Percentiles rank a stretch among this genome's conserved stretches.
phyloP scores from a whole-genome alignment of 2,329 filamentous ascomycete species.

The Zymoseptoria passerinii region DNA sequence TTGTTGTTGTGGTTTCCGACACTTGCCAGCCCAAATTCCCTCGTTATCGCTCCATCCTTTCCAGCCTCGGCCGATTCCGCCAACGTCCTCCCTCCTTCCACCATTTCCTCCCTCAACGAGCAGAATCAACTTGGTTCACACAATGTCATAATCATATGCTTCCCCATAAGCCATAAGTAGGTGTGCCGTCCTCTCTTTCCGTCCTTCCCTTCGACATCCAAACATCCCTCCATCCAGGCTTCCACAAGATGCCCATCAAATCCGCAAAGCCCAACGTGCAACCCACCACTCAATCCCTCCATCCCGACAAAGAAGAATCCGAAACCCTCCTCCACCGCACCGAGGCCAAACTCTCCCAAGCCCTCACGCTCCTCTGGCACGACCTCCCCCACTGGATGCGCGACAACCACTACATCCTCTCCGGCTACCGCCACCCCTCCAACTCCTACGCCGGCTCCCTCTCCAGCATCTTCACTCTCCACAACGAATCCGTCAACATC shows the following conservation, averaged over 20 bases:
- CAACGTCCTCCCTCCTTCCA: not conserved
- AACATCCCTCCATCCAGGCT: not conserved
- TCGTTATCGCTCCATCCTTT: not conserved
- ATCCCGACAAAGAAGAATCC: not conserved
- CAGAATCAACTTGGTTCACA: not conserved
- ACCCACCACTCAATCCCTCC: not conserved
- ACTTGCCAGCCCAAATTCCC: not conserved
- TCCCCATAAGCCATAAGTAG: not conserved
- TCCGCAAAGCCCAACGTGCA: not conserved
- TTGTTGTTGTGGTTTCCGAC: too few relatives aligned
- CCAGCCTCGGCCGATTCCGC: not conserved
- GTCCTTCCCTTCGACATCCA: not conserved
- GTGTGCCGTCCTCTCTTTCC: not conserved
- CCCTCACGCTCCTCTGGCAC: conserved; percentile 39
- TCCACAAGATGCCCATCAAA: not conserved
- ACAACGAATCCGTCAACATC: conserved; percentile 66
- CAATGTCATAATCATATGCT: not conserved
- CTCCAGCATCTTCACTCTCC: conserved; percentile 46
- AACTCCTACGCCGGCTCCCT: conserved; percentile 53
- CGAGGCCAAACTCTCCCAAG: conserved; percentile 31
- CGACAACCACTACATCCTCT: conserved; percentile 62
- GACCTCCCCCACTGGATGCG: conserved; percentile 39
- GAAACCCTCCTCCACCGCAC: conserved; percentile 4
- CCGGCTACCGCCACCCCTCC: conserved; percentile 56
- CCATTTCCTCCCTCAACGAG: not conserved